Evolutionary conservation across 2,329 filamentous ascomycete genomes (phyloP).

Genomic region (Xylariaceae sp.): DNA sequence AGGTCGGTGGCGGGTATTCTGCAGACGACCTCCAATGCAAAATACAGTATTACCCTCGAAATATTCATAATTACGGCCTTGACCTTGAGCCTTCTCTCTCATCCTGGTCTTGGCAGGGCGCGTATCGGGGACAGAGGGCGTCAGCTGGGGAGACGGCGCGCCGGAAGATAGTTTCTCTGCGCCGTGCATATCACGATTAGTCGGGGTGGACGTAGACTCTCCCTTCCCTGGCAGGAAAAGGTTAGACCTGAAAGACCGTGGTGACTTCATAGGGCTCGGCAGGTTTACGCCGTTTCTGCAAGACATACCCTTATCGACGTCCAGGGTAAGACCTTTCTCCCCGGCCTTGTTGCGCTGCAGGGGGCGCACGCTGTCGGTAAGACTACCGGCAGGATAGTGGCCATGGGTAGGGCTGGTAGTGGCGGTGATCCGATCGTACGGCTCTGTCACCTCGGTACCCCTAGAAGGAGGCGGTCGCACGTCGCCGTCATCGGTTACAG

Average conservation of each 20-base stretch:
- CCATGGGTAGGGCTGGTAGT: conserved; percentile 73
- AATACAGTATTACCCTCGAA: conserved; percentile 94
- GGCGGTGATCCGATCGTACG: conserved; percentile 69
- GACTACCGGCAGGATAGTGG: conserved; percentile 60
- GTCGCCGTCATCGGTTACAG: conserved; percentile 50
- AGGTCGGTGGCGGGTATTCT: conserved; percentile 85
- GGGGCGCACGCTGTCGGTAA: conserved; percentile 78
- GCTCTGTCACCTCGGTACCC: conserved; percentile 80
- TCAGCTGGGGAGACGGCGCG: conserved; percentile 71
- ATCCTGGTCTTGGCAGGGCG: conserved; percentile 28
- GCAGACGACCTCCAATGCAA: conserved; percentile 79
- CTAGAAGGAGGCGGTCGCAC: conserved; percentile 68
- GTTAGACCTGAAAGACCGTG: conserved; percentile 74
- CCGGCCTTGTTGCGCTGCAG: conserved; percentile 58
- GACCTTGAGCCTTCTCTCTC: conserved; percentile 43
- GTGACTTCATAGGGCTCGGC: conserved; percentile 68
- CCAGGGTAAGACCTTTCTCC: conserved; percentile 54
- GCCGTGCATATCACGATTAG: conserved; percentile 63
- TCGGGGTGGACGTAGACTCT: conserved; percentile 50
- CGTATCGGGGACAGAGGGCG: conserved; percentile 31
- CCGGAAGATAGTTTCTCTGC: conserved; percentile 84
- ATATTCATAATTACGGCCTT: conserved; percentile 83
- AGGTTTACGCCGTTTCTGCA: conserved; percentile 57
- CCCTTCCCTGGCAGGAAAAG: conserved; percentile 67
- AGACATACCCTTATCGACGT: conserved; percentile 60